These are phyloP conservation scores for Pythium monospermum DNA, from an alignment of 352 stramenopile species.

Conservation along the genomic window DNA sequence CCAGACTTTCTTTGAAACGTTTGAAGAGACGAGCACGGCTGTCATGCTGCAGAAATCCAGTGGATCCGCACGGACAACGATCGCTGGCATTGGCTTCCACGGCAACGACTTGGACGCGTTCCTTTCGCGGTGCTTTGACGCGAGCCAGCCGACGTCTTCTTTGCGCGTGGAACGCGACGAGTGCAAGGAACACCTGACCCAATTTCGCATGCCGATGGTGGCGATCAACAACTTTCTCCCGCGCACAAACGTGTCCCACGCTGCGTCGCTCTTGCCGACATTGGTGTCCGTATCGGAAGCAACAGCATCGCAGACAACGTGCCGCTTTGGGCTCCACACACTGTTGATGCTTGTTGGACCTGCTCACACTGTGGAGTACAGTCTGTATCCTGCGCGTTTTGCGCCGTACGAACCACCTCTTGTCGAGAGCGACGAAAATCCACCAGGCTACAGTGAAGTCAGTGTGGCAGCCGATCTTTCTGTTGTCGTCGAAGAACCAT, in stretches of 20 bases:
- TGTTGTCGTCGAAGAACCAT: neutral
- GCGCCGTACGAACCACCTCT: neutral
- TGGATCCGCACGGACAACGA: neutral
- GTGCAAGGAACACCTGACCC: conserved; percentile 31
- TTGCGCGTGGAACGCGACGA: conserved; percentile 25
- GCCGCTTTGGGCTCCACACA: conserved; percentile 62
- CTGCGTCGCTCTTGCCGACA: conserved; percentile 26
- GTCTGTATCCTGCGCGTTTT: conserved; percentile 1
- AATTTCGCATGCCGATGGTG: conserved; percentile 49
- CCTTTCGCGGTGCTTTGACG: conserved; percentile 22
- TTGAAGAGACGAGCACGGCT: conserved; percentile 28
- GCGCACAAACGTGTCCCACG: conserved; percentile 38
- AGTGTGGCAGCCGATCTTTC: conserved; percentile 5
- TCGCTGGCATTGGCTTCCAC: neutral
- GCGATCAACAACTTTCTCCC: conserved; percentile 66
- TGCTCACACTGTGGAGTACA: conserved; percentile 1
- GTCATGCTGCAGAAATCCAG: conserved; percentile 28
- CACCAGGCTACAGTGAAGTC: neutral
- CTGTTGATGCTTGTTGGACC: conserved; percentile 16
- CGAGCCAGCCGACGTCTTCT: neutral
- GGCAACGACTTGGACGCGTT: conserved; percentile 14
- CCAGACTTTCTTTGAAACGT: conserved; percentile 64
- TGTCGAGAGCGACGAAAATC: neutral
- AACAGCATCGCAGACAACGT: conserved; percentile 9
- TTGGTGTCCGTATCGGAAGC: conserved; percentile 9